Evolutionary conservation across 371 early-diverging fungal species (phyloP).

Genomic region (Catenaria anguillulae): DNA sequence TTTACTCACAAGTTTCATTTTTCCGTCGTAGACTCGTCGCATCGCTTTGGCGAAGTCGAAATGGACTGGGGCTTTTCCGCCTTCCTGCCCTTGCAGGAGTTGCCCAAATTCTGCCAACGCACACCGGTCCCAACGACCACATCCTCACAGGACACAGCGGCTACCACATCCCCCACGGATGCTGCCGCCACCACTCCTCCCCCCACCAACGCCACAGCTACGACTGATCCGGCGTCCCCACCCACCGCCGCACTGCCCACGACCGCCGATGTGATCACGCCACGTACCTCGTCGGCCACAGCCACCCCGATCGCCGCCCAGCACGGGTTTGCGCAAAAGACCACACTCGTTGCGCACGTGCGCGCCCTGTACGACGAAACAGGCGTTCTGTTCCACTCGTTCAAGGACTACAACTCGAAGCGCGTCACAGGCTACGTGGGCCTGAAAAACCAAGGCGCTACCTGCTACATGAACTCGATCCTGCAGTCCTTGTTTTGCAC

Average conservation of each 20-base stretch:
- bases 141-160: constrained; percentile 13
- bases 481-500: constrained; percentile 96
- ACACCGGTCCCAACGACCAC: no score
- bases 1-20: no score
- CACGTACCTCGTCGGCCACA: no score
- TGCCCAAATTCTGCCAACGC: constrained; percentile 14
- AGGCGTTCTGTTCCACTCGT: constrained; percentile 88
- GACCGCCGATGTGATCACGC: no score
- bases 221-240: background rate
- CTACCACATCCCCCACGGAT: no score
- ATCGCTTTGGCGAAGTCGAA: constrained; percentile 69
- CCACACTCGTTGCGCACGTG: constrained; percentile 57
- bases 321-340: constrained; percentile 46
- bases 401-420: constrained; percentile 69
- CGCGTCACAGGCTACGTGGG: constrained; percentile 87
- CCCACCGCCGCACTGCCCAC: constrained; percentile 32
- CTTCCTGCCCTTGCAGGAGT: constrained; percentile 41
- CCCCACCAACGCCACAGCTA: no score
- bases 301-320: constrained; percentile 17
- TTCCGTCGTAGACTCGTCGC: constrained; percentile 63
- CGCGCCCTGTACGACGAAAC: constrained; percentile 71
- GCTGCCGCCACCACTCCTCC: no score
- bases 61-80: constrained; percentile 92
- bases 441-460: constrained; percentile 95
- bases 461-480: constrained; percentile 98